phyloP scores from a whole-genome alignment of 371 early-diverging fungal genomes.

The Rhizopus arrhizus region DNA sequence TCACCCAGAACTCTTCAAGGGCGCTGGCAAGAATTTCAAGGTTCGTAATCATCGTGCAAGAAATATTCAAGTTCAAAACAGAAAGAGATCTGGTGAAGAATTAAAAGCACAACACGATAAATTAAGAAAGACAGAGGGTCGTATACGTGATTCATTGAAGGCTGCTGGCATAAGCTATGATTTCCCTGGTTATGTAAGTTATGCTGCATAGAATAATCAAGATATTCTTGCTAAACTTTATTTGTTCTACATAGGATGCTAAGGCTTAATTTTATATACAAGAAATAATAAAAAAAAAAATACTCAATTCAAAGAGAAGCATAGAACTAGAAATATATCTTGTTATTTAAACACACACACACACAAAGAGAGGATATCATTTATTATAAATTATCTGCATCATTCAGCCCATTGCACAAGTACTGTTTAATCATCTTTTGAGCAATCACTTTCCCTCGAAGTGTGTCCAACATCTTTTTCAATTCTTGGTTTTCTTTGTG shows the following conservation, averaged over 20 bases:
- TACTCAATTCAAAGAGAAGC: no score
- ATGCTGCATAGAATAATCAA: no score
- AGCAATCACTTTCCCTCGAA: constrained; percentile 59
- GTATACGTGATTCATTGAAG: constrained; percentile 33
- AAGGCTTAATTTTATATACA: no score
- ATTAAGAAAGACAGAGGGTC: constrained; percentile 35
- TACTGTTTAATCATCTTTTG: constrained; percentile 58
- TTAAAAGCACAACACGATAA: constrained; percentile 35
- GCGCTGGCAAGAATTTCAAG: constrained; percentile 64
- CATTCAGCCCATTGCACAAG: constrained; percentile 13
- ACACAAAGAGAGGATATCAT: background rate
- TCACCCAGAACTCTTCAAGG: constrained; percentile 72
- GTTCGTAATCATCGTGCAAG: constrained; percentile 58
- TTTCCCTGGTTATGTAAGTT: constrained; percentile 30
- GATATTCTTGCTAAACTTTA: no score
- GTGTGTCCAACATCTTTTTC: constrained; percentile 50
- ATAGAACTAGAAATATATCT: no score
- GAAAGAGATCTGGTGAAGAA: constrained; percentile 54
- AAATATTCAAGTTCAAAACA: constrained; percentile 60
- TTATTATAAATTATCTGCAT: background rate
- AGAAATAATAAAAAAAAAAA: no score
- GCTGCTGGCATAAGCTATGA: constrained; percentile 83
- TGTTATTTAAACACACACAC: background rate
- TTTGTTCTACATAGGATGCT: no score
- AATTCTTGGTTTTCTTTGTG: constrained; percentile 52